These are phyloP conservation scores for Schizosaccharomyces versatilis DNA, from an alignment of 1,139 yeast species.

Conservation along the genomic window DNA sequence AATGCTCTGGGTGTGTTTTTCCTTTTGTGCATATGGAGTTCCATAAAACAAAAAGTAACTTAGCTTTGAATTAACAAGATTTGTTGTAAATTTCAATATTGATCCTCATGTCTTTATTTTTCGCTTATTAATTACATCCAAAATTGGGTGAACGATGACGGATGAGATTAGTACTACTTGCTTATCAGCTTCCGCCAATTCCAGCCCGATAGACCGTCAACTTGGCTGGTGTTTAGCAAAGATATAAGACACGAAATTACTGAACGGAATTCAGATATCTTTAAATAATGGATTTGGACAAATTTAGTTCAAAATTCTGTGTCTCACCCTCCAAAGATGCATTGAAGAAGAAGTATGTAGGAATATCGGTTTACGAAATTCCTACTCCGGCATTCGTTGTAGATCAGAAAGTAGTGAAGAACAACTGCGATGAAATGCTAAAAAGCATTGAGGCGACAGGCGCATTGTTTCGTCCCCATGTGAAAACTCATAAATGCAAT, in stretches of 20 bases:
- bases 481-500: slow-evolving; percentile 48
- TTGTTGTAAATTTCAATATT: too few relatives aligned
- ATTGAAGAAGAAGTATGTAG: slow-evolving; percentile 14
- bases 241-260: too few relatives aligned
- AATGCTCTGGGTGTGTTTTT: not conserved
- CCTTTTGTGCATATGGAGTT: not conserved
- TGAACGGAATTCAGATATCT: too few relatives aligned
- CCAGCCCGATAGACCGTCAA: too few relatives aligned
- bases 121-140: too few relatives aligned
- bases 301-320: not conserved
- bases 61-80: not conserved
- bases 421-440: slow-evolving; percentile 25
- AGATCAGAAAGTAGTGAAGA: slow-evolving; percentile 21
- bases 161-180: too few relatives aligned
- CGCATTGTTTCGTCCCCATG: slow-evolving; percentile 38
- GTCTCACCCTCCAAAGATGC: not conserved
- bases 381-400: slow-evolving; percentile 39
- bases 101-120: too few relatives aligned
- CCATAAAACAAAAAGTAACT: not conserved
- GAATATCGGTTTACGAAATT: slow-evolving; percentile 18
- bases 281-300: not conserved
- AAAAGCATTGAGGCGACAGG: slow-evolving; percentile 17
- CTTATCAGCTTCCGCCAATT: too few relatives aligned
- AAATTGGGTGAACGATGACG: too few relatives aligned
- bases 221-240: too few relatives aligned